These are phyloP conservation scores for Lentinula edodes DNA, from an alignment of 768 basidiomycete species.

Conservation along the genomic window DNA sequence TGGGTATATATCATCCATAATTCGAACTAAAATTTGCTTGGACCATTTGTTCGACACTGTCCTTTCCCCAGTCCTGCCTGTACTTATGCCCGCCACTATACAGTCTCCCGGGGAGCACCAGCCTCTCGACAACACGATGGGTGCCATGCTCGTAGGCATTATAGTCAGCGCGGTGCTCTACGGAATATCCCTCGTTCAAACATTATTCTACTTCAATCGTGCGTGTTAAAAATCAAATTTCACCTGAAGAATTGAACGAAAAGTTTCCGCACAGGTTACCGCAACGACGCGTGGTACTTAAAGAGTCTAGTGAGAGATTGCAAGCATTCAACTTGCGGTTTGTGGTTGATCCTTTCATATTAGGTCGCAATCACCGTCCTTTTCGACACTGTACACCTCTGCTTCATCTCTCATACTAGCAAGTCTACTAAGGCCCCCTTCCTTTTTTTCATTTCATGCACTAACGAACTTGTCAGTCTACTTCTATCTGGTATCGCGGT, in stretches of 20 bases:
- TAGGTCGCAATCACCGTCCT: conserved; percentile 7
- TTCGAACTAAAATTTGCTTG: not conserved
- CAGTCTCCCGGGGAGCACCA: not conserved
- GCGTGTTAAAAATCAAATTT: not conserved
- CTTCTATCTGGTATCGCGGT: conserved; percentile 7
- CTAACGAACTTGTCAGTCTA: not conserved
- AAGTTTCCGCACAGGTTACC: conserved; percentile 1
- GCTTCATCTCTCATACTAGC: conserved; percentile 10
- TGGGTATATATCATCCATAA: not conserved
- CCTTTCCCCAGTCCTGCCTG: not conserved
- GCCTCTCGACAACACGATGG: conserved; percentile 26
- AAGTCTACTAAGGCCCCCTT: not conserved
- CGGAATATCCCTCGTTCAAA: conserved; percentile 9
- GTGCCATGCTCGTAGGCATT: conserved; percentile 38
- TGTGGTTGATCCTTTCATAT: not conserved
- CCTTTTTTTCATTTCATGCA: not conserved
- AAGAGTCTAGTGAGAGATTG: conserved; percentile 4
- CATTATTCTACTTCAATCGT: conserved; percentile 10
- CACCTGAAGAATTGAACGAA: too few species aligned
- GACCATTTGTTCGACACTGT: not conserved
- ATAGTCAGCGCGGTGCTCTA: conserved; percentile 14
- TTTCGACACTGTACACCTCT: conserved; percentile 9
- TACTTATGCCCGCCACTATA: conserved; percentile 3
- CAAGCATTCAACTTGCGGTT: not conserved
- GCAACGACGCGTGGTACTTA: conserved; percentile 7